Conservation (phyloP, 208 protist species). For the Plasmodiophora brassicae region DNA sequence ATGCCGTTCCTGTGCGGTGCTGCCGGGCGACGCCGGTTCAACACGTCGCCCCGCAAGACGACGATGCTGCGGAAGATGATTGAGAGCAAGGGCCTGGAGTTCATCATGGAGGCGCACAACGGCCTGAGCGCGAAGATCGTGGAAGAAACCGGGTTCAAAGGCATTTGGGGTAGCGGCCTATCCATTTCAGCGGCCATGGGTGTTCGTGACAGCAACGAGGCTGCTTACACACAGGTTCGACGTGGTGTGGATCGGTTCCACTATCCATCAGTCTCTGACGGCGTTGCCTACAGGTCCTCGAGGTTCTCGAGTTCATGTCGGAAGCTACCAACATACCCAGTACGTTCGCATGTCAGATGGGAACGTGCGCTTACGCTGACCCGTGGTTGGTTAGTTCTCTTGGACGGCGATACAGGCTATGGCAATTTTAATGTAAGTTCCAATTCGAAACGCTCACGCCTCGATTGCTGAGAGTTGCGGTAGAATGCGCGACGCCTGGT, state of each 20-base stretch:
- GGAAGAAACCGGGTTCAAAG: slow-evolving; percentile 67
- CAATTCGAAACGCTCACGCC: too few species aligned
- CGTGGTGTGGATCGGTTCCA: too few species aligned
- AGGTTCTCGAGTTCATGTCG: slow-evolving; percentile 68
- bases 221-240: slow-evolving; percentile 61
- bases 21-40: too few species aligned
- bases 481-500: slow-evolving; percentile 68
- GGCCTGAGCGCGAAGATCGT: slow-evolving; percentile 69
- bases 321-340: slow-evolving; percentile 69
- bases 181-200: slow-evolving; percentile 68
- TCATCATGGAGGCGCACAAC: slow-evolving; percentile 73
- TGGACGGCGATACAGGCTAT: slow-evolving; percentile 74
- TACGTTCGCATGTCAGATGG: slow-evolving; percentile 44
- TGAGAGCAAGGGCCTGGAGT: slow-evolving; percentile 49
- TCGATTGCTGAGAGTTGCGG: too few species aligned
- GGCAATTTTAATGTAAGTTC: too few species aligned
- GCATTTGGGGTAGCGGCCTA: slow-evolving; percentile 69
- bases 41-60: slow-evolving; percentile 43
- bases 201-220: slow-evolving; percentile 69
- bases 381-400: not conserved
- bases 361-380: too few species aligned
- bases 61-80: slow-evolving; percentile 53
- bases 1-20: too few species aligned
- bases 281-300: slow-evolving; percentile 49
- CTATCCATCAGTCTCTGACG: too few species aligned